Evolutionary conservation across 2,329 filamentous ascomycete genomes (phyloP).

Genomic region (Acrocalymma vagum): DNA sequence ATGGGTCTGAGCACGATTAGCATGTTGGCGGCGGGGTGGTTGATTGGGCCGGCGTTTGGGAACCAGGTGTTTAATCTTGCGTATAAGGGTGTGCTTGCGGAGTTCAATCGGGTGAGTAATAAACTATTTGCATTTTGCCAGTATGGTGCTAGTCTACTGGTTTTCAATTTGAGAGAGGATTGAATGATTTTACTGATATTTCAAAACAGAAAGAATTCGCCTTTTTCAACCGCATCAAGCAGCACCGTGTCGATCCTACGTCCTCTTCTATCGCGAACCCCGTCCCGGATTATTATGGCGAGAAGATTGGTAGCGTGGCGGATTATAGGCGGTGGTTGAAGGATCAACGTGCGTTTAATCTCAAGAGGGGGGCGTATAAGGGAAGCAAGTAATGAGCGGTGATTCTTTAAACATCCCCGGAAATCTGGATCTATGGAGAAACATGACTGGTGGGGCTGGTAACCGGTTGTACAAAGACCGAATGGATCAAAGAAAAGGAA

Average conservation of each 20-base stretch:
- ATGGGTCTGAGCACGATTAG: slow-evolving; percentile 81
- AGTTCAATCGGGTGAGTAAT: slow-evolving; percentile 73
- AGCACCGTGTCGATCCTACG: slow-evolving; percentile 88
- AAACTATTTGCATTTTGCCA: background rate
- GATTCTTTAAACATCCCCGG: no score
- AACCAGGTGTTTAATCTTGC: slow-evolving; percentile 79
- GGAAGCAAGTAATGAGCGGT: no score
- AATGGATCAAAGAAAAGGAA: no score
- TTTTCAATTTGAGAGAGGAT: background rate
- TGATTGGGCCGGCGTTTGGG: slow-evolving; percentile 84
- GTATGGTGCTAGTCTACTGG: background rate
- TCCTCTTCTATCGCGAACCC: slow-evolving; percentile 91
- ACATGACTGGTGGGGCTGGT: no score
- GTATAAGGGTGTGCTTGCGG: slow-evolving; percentile 73
- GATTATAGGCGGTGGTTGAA: slow-evolving; percentile 96
- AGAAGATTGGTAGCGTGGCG: slow-evolving; percentile 93
- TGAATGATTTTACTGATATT: slow-evolving; percentile 12
- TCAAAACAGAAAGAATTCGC: slow-evolving; percentile 84
- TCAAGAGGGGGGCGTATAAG: slow-evolving; percentile 72
- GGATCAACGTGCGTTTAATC: slow-evolving; percentile 94
- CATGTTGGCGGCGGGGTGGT: slow-evolving; percentile 84
- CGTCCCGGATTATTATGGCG: slow-evolving; percentile 96
- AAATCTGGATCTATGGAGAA: no score
- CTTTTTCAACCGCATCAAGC: slow-evolving; percentile 92
- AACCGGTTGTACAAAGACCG: no score